Conservation (phyloP, 2,329 filamentous ascomycete genomes). For the Hypoxylon sp. region DNA sequence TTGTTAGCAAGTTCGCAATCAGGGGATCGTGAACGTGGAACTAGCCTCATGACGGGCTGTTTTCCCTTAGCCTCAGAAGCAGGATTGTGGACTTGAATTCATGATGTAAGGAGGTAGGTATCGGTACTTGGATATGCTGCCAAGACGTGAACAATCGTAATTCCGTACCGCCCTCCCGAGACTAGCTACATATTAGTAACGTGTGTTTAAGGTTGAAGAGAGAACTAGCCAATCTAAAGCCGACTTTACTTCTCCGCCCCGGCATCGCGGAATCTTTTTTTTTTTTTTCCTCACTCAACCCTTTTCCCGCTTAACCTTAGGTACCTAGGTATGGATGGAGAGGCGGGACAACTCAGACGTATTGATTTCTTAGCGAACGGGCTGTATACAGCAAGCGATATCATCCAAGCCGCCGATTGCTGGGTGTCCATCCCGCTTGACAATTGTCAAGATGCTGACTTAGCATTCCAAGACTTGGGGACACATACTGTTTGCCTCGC, state of each 20-base stretch:
- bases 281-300: slow-evolving; percentile 35
- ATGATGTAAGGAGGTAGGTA: background rate
- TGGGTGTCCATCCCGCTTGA: slow-evolving; percentile 2
- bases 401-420: slow-evolving; percentile 12
- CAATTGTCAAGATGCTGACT: slow-evolving; percentile 31
- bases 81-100: slow-evolving; percentile 13
- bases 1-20: slow-evolving; percentile 5
- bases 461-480: slow-evolving; percentile 27
- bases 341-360: slow-evolving; percentile 20
- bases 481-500: slow-evolving; percentile 22
- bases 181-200: slow-evolving; percentile 36
- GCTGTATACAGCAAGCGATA: slow-evolving; percentile 15
- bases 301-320: slow-evolving; percentile 14
- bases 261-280: slow-evolving; percentile 35
- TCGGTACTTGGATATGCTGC: slow-evolving; percentile 32
- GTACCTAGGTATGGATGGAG: background rate
- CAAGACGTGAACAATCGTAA: slow-evolving; percentile 37
- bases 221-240: slow-evolving; percentile 24
- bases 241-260: slow-evolving; percentile 27
- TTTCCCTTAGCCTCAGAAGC: slow-evolving; percentile 1
- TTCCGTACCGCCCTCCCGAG: slow-evolving; percentile 42
- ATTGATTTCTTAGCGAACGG: slow-evolving; percentile 20
- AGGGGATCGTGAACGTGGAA: slow-evolving; percentile 20
- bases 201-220: slow-evolving; percentile 9
- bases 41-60: slow-evolving; percentile 25